phyloP scores from a whole-genome alignment of 2,329 filamentous ascomycete genomes.

The Clarireedia hainanense region DNA sequence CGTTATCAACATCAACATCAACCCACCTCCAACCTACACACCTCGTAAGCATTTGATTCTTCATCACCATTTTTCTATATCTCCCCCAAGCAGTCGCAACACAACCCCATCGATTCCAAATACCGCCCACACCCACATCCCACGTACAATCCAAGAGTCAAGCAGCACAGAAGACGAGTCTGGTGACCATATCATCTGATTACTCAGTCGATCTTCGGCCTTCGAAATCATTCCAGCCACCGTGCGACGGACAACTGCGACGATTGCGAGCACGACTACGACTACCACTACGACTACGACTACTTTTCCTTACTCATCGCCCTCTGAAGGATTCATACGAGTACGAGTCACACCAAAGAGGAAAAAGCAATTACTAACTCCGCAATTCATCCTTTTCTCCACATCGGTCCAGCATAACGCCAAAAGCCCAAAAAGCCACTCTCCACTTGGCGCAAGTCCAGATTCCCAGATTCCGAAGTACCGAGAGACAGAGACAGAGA shows the following conservation, averaged over 20 bases:
- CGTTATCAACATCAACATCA: no score
- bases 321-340: neutral
- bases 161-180: neutral
- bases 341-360: neutral
- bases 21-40: no score
- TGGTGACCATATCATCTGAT: constrained; percentile 8
- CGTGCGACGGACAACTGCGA: neutral
- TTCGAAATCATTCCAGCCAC: constrained; percentile 6
- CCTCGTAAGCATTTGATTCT: no score
- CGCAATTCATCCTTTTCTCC: no score
- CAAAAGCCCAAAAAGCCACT: no score
- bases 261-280: neutral
- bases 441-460: neutral
- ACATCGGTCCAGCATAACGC: no score
- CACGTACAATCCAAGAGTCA: neutral
- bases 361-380: neutral
- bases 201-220: neutral
- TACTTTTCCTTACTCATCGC: neutral
- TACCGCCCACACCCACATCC: neutral
- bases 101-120: neutral
- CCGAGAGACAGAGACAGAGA: neutral
- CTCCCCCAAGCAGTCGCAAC: no score
- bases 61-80: no score
- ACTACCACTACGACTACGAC: neutral
- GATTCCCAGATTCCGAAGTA: neutral